These are phyloP conservation scores for Cladosporium sp. DNA, from an alignment of 2,329 filamentous ascomycete species.

Conservation along the genomic window DNA sequence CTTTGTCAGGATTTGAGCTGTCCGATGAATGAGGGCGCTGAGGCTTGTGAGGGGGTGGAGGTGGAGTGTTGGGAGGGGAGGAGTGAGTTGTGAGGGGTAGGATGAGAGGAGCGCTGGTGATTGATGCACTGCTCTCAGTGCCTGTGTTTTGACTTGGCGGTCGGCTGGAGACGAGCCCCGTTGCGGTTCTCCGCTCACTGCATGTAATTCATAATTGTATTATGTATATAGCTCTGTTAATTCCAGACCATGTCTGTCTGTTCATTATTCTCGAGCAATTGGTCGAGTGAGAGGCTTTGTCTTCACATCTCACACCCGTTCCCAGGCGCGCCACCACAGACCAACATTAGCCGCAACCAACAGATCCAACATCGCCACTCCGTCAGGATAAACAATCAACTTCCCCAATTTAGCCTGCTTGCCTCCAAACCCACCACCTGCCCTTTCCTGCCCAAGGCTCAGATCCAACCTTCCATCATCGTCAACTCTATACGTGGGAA, in stretches of 20 bases:
- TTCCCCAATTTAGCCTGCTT: conserved; percentile 91
- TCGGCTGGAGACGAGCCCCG: too few species aligned
- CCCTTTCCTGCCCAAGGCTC: conserved; percentile 72
- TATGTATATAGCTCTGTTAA: neutral
- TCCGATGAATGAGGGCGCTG: too few species aligned
- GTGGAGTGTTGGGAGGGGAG: too few species aligned
- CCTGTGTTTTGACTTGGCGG: too few species aligned
- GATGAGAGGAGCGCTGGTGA: neutral
- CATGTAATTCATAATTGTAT: neutral
- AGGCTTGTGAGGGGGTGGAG: too few species aligned
- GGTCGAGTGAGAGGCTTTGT: too few species aligned
- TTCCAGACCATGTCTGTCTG: too few species aligned
- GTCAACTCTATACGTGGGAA: conserved; percentile 20
- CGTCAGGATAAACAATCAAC: conserved; percentile 81
- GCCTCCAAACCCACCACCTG: conserved; percentile 79
- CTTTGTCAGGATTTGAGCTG: too few species aligned
- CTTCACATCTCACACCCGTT: conserved; percentile 31
- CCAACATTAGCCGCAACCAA: conserved; percentile 87
- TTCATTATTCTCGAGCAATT: too few species aligned
- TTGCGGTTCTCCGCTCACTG: neutral
- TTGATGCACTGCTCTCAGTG: neutral
- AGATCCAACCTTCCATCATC: conserved; percentile 57
- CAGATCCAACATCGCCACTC: conserved; percentile 91
- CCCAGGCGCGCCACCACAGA: conserved; percentile 89
- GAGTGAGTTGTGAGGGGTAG: too few species aligned